Percentiles rank a stretch among this genome's conserved stretches.
These are phyloP conservation scores for Cladophialophora chaetospira DNA, from an alignment of 2,329 filamentous ascomycete species.

Conservation along the genomic window DNA sequence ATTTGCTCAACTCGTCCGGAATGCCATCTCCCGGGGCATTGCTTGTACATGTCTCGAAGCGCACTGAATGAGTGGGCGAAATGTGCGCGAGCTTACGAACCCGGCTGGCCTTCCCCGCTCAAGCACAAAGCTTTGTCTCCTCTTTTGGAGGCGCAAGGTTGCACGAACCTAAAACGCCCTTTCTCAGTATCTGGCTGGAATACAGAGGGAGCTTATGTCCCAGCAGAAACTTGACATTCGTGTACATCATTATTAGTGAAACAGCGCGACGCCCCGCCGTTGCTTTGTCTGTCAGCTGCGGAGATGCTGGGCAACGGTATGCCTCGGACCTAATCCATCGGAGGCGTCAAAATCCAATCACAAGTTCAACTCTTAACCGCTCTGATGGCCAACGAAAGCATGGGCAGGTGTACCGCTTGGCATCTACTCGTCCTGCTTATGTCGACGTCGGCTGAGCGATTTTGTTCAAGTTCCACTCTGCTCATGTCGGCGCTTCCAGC, in stretches of 20 bases:
- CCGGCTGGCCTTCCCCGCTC: constrained; percentile 3
- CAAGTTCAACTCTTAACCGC: neutral
- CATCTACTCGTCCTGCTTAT: neutral
- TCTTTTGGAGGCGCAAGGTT: neutral
- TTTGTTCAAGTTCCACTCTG: neutral
- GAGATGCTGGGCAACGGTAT: neutral
- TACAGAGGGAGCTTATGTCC: neutral
- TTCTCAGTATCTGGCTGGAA: neutral
- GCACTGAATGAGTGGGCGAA: constrained; percentile 11
- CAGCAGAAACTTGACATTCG: neutral
- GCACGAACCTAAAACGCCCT: neutral
- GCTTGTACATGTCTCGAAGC: constrained; percentile 72
- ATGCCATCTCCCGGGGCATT: constrained; percentile 67
- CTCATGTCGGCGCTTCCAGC: neutral
- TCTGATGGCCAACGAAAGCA: neutral
- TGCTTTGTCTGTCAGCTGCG: neutral
- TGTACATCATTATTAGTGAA: neutral
- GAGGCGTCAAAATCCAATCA: neutral
- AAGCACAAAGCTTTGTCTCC: neutral
- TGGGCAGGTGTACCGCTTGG: neutral
- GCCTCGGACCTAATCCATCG: neutral
- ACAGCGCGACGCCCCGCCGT: neutral
- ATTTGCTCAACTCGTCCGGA: constrained; percentile 71
- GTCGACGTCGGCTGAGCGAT: neutral
- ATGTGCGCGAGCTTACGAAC: neutral